A percentile compares a stretch with the other conserved stretches of the same genome.
Conservation (phyloP, 805 yeast genomes). For the Priceomyces carsonii region DNA sequence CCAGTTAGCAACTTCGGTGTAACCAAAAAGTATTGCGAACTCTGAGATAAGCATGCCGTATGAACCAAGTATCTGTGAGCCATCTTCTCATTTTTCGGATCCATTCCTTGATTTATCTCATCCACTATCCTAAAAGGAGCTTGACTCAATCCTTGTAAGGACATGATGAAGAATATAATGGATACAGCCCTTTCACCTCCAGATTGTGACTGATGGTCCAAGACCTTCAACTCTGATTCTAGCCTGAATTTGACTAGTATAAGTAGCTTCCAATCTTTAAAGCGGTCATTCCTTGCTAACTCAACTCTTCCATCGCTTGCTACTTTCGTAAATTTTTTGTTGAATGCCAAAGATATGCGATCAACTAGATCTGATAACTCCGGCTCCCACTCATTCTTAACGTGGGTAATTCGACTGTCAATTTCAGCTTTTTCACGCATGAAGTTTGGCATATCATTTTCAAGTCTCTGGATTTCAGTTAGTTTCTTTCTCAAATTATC, state of each 20-base stretch:
- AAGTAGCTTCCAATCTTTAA: constrained; percentile 77
- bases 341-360: constrained; percentile 63
- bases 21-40: constrained; percentile 84
- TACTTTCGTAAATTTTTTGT: constrained; percentile 64
- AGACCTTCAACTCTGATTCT: constrained; percentile 61
- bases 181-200: constrained; percentile 98
- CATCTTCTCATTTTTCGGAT: constrained; percentile 82
- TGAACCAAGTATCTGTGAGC: constrained; percentile 85
- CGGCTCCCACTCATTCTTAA: constrained; percentile 59
- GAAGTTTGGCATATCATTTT: constrained; percentile 39
- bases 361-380: constrained; percentile 53
- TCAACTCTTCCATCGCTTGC: constrained; percentile 90
- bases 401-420: constrained; percentile 36
- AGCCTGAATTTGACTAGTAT: constrained; percentile 86
- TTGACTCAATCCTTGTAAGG: constrained; percentile 82
- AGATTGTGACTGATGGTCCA: constrained; percentile 88
- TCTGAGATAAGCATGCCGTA: constrained; percentile 62
- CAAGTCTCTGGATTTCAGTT: constrained; percentile 31
- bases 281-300: constrained; percentile 51
- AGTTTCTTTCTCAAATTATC: constrained; percentile 42
- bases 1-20: constrained; percentile 89
- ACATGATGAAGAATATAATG: constrained; percentile 85
- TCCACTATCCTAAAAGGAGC: constrained; percentile 96
- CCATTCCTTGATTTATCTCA: constrained; percentile 99
- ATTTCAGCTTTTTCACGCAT: constrained; percentile 23